These are phyloP conservation scores for Vitis hybrid DNA, from an alignment of 177 flowering plant genomes.

Conservation along the genomic window DNA sequence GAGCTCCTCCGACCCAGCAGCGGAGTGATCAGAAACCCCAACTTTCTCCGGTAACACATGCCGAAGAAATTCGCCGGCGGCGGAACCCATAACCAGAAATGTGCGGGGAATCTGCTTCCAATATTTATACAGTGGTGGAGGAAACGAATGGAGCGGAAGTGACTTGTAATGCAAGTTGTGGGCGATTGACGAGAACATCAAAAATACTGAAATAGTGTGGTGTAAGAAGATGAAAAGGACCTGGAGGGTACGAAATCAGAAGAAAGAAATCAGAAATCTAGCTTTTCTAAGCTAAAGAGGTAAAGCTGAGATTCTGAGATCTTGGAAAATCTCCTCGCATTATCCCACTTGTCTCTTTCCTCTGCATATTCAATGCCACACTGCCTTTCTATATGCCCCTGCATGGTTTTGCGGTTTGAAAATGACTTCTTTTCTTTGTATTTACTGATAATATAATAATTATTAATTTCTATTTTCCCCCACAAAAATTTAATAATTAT, in stretches of 20 bases:
- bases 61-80: slow-evolving; percentile 16
- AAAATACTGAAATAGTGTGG: too few relatives aligned
- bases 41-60: slow-evolving; percentile 11
- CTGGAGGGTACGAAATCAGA: too few relatives aligned
- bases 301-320: slow-evolving; percentile 24
- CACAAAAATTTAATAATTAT: too few relatives aligned
- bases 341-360: slow-evolving; percentile 1
- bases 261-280: too few relatives aligned
- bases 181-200: too few relatives aligned
- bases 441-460: too few relatives aligned
- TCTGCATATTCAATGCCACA: not conserved
- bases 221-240: too few relatives aligned
- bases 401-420: too few relatives aligned
- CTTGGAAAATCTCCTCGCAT: slow-evolving; percentile 21
- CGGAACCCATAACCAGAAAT: slow-evolving; percentile 1
- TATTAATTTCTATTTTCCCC: too few relatives aligned
- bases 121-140: not conserved
- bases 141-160: not conserved
- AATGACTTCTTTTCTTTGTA: too few relatives aligned
- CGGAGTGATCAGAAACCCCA: slow-evolving; percentile 4
- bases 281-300: not conserved
- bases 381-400: not conserved
- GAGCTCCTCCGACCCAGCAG: slow-evolving; percentile 30
- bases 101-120: too few relatives aligned
- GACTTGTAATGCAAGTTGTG: too few relatives aligned